Conservation (phyloP, 306 rosid genomes). For the Macrotyloma uniflorum region DNA sequence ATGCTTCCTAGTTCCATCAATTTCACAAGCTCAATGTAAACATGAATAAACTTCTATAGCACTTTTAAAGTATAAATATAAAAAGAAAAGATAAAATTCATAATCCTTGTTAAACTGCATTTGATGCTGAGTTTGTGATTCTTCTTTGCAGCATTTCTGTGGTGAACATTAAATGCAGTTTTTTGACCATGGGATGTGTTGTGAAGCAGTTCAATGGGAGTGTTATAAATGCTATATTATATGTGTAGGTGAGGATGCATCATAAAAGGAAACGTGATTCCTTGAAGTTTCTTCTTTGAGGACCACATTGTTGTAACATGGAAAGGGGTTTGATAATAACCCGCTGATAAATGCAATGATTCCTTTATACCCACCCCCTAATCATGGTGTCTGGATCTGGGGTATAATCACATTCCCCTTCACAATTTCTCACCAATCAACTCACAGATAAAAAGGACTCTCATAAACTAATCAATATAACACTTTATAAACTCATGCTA, state of each 20-base stretch:
- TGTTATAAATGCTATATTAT: conserved; percentile 20
- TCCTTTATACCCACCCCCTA: conserved; percentile 16
- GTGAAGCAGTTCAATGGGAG: conserved; percentile 15
- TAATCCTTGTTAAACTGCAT: too few relatives aligned
- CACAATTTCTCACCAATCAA: conserved; percentile 29
- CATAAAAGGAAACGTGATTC: conserved; percentile 36
- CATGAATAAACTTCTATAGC: not conserved
- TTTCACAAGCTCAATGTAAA: not conserved
- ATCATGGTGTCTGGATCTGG: conserved; percentile 34
- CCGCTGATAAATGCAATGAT: conserved; percentile 37
- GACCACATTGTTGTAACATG: conserved; percentile 45
- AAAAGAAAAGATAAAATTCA: too few relatives aligned
- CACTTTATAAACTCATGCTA: not conserved
- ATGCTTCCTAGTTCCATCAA: not conserved
- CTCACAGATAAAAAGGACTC: not conserved
- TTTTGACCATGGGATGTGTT: conserved; percentile 36
- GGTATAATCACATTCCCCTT: conserved; percentile 35
- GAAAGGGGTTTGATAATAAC: conserved; percentile 40
- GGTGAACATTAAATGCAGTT: conserved; percentile 17
- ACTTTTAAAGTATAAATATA: too few relatives aligned
- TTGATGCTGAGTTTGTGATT: not conserved
- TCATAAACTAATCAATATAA: not conserved
- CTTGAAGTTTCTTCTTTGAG: conserved; percentile 39
- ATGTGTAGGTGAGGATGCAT: conserved; percentile 33
- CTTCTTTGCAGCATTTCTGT: not conserved